Evolutionary conservation across 805 yeast genomes (phyloP), one percentile per base, ranked within the genome.

Genomic region (Wickerhamiella occidentalis): DNA sequence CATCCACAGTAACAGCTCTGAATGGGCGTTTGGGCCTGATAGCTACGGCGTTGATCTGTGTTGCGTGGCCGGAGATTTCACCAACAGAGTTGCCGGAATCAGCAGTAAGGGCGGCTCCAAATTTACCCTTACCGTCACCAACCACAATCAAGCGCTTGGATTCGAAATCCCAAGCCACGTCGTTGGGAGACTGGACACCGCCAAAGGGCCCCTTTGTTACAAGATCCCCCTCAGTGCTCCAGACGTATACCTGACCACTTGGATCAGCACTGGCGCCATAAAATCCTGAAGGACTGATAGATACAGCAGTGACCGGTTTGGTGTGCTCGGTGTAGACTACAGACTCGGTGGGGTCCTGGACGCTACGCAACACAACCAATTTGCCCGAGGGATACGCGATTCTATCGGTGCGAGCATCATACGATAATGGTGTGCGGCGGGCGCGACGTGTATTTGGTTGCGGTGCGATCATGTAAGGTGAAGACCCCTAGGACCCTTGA

Each of bases 41-140:
- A 51, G 82, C 78, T 18, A 87, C 95, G 0, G 92, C 85, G 60
- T 84, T 86, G 61, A 90, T 78, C 43, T 76, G 77, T 22, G 85
- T 80, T 15, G 90, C 75, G 63, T 92, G 98, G 21, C 98, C 98
- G 45, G 87, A 79, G 58, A 90, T 81, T 62, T 92, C 97, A 49
- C 98, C 99, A 40, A 92, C 79, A n/a, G 96, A 78, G 66, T 92
- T 92, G 53, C 98, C 98, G 1, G 95, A 76, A 61, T 92, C 99
- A 76, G 82, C 83, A 6, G 95, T 78, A 64, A 90, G 85, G 55
- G 94, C 87, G 57, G 83, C 95, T 6, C 97, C 98, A 61, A 77
- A 88, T 53, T 83, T 75, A 58, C 87, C 96, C 56, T 82, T 82
- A 45, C 97, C 98, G 57, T 84, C 82, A 49, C 98, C 98, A 9